Evolutionary conservation across 495 filamentous ascomycete species (phyloP).

Genomic region (Penicillium roqueforti): DNA sequence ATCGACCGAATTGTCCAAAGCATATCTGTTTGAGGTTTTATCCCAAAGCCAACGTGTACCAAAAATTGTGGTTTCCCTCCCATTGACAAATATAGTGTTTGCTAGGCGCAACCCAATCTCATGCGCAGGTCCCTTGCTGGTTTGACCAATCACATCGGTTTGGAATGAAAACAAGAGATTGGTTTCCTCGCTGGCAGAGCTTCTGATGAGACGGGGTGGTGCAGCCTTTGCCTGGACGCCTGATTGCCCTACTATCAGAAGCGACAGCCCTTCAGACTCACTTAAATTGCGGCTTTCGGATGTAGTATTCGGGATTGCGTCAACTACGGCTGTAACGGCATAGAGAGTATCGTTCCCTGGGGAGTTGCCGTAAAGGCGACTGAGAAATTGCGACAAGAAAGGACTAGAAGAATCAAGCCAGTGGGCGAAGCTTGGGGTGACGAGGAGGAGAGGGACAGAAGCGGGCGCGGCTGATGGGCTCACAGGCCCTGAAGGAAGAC

Average conservation of each 20-base stretch:
- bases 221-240: constrained; percentile 32
- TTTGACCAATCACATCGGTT: background rate
- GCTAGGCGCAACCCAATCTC: constrained; percentile 59
- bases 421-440: constrained; percentile 38
- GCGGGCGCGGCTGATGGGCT: constrained; percentile 6
- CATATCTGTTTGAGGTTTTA: constrained; percentile 16
- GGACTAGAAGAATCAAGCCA: constrained; percentile 33
- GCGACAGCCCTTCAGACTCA: constrained; percentile 35
- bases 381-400: constrained; percentile 33
- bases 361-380: constrained; percentile 18
- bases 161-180: constrained; percentile 31
- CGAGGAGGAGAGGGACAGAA: constrained; percentile 33
- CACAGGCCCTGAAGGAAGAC: constrained; percentile 18
- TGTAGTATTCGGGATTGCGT: constrained; percentile 29
- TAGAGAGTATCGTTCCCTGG: constrained; percentile 15
- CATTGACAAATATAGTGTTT: constrained; percentile 74
- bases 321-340: constrained; percentile 36
- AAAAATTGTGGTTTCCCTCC: constrained; percentile 57
- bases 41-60: constrained; percentile 51
- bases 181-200: constrained; percentile 31
- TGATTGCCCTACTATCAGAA: constrained; percentile 25
- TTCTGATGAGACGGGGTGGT: constrained; percentile 30
- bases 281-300: background rate
- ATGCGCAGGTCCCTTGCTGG: constrained; percentile 10
- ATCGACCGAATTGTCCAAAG: constrained; percentile 24